Evolutionary conservation across 441 rosid species (phyloP), one percentile per base, ranked within the genome.

Genomic region (Pelargonium fulgidum): DNA sequence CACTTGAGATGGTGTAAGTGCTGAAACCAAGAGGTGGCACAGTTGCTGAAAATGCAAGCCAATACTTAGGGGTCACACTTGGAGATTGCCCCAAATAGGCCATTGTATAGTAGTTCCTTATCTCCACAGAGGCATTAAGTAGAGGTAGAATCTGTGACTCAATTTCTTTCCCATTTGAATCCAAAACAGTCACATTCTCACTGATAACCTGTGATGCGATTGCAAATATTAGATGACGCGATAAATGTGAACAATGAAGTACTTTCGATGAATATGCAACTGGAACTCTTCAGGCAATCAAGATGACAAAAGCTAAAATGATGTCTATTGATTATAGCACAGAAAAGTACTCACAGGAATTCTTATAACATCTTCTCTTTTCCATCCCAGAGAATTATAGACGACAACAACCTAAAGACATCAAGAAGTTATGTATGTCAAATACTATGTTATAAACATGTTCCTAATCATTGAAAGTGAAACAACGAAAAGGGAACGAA

Each of bases 381-480:
- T 82, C 99, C 98, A 95, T 80, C 98, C 99, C 68, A 95, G 93
- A 68, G 99, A 77, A 79, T 95, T 95, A 81, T 95, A 95, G 68
- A 87, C 88, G 77, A 92, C 83, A 72, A 91, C 82, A 59, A 84
- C 73, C 99, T 92, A 76, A 75, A 78, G 16, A 70, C 39, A 68
- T 61, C 36, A 72, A 20, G 67, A 52, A 4, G 70, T 3, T 10
- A 73, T 59, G 29, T 48, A 63, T 71, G 41, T 65, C 68, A 50
- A 61, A 65, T 77, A 62, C 62, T 75, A 69, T 54, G 64, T 63
- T 33, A 54, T 65, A 52, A 8, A 56, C 68, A 59, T 66, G 58
- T 67, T 26, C 24, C 29, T 22, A 59, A 72, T 48, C 64, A 16
- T 42, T 68, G 72, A 69, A 58, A 70, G 36, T 41, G 68, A 69